Evolutionary conservation across 2,329 filamentous ascomycete genomes (phyloP), one percentile per base, ranked within the genome.

Genomic region (Botryosphaeria dothidea): DNA sequence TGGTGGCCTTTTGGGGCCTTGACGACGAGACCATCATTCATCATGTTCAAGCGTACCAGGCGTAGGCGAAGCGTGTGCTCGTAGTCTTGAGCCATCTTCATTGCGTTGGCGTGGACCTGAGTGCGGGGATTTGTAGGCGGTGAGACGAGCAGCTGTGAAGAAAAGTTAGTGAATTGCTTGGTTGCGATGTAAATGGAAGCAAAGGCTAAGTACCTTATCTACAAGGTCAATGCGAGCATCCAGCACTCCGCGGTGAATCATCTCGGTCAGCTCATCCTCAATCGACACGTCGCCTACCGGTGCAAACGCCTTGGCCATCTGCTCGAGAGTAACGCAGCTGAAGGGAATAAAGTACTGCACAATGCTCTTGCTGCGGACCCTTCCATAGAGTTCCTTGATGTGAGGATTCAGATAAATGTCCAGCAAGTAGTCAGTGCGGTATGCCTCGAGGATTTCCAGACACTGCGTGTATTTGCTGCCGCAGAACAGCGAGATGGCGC

Each of bases 271-370:
- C 77, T 99, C 95, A 25, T 83, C 80, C 71, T 93, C 88, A 52
- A 94, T 88, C 48, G 69, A 69, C 46, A 67, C 70, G 17, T 70
- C 73, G 4, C 85, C 85, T 0, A 86, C 81, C 2, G 83, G 80
- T 0, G 87, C 88, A 76, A 99, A 98, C 2, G 92, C 89, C 38
- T 85, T 82, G 8, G 91, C 88, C 82, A 99, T 87, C 67, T 88
- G 92, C 21, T 89, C 85, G 4, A 98, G 82, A 0, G 91, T 93
- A 67, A 97, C 92, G 69, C 89, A 90, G 46, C 90, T 96, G 77
- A 96, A 99, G 0, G 95, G 93, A 25, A 92, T 85, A 71, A 97
- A 90, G 79, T 97, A 98, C 73, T 97, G 92, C 25, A 93, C 87
- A 66, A 99, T 97, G 72, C 93, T 94, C 81, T 97, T 97, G 72